Percentiles rank a stretch among this genome's conserved stretches.
Evolutionary conservation across 345 rosid genomes (phyloP).

Genomic region (Camelina sativa): DNA sequence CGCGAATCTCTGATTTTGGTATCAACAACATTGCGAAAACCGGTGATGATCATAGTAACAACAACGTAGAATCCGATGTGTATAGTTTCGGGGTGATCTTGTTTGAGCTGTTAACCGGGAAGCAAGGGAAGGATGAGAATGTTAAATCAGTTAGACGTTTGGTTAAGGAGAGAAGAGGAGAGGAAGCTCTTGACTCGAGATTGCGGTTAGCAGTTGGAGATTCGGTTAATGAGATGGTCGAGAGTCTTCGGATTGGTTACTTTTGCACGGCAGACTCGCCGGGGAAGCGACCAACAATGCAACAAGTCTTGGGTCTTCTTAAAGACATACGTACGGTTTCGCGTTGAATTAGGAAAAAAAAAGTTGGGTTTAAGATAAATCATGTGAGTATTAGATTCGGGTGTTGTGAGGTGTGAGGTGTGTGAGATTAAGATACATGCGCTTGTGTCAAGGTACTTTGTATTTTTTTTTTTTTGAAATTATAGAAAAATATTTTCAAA

Average conservation of each 20-base stretch:
- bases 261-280: constrained; percentile 85
- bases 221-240: constrained; percentile 72
- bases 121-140: constrained; percentile 58
- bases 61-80: constrained; percentile 59
- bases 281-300: constrained; percentile 87
- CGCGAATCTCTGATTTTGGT: constrained; percentile 81
- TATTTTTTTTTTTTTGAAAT: neutral
- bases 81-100: constrained; percentile 73
- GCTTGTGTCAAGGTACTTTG: constrained; percentile 16
- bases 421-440: constrained; percentile 11
- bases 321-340: constrained; percentile 67
- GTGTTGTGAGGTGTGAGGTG: constrained; percentile 6
- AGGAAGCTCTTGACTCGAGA: constrained; percentile 66
- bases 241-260: constrained; percentile 79
- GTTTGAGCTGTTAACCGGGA: constrained; percentile 78
- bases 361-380: neutral
- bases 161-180: constrained; percentile 71
- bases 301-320: constrained; percentile 84
- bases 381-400: constrained; percentile 13
- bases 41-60: neutral
- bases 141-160: constrained; percentile 60
- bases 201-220: constrained; percentile 55
- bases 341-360: constrained; percentile 22
- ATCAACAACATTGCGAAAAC: constrained; percentile 43
- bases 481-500: neutral